Conservation (phyloP, 1,139 yeast species). For the Saccharomyces hybrid region DNA sequence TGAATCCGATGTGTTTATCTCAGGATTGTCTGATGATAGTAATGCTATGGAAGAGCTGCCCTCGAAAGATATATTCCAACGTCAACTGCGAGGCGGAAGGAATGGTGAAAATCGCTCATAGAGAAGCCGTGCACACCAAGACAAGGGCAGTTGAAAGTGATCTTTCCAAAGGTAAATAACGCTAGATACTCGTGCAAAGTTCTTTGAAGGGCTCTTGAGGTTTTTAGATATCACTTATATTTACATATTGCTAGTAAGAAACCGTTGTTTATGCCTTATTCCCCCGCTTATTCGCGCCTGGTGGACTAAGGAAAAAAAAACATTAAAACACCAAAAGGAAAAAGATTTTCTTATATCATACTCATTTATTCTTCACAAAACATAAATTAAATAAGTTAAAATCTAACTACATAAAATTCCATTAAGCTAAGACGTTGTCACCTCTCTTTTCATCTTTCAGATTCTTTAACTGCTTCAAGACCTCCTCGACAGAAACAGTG, state of each 20-base stretch:
- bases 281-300: too few species aligned
- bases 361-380: neutral
- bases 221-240: neutral
- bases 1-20: slow-evolving; percentile 2
- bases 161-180: too few species aligned
- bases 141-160: too few species aligned
- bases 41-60: neutral
- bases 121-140: too few species aligned
- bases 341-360: neutral
- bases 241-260: too few species aligned
- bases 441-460: slow-evolving; percentile 63
- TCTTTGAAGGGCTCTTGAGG: too few species aligned
- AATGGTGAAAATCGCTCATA: neutral
- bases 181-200: too few species aligned
- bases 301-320: too few species aligned
- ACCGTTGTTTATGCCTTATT: too few species aligned
- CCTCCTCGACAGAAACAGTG: too few species aligned
- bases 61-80: neutral
- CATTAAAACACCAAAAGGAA: too few species aligned
- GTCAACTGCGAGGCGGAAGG: neutral
- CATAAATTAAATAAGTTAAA: neutral
- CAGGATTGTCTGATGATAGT: slow-evolving; percentile 1
- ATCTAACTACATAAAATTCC: neutral
- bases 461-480: slow-evolving; percentile 18
- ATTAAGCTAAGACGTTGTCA: slow-evolving; percentile 43